Evolutionary conservation across 192 early-diverging fungal genomes (phyloP), one percentile per base, ranked within the genome.

Genomic region (Funneliformis geosporum): DNA sequence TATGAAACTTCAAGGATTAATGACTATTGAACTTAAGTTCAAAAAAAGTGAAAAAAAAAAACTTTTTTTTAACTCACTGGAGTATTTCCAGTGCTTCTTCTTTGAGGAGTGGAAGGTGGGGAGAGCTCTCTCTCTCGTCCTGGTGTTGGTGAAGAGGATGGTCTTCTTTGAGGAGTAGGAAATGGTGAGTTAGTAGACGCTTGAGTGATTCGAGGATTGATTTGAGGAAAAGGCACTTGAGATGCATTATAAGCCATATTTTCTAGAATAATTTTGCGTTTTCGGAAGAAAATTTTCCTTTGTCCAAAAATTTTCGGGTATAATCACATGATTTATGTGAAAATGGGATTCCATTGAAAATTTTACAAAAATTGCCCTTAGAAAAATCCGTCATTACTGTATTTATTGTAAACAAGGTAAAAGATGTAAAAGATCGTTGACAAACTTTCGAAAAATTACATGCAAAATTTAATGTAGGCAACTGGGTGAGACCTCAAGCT

Each of bases 121-220:
- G 43, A 72, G 50, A 23, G 42, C 50, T 72, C 70, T 47, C 25
- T 44, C 6, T 72, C 70, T 50, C 70, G 23, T 14, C 44, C 43
- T 40, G 43, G 70, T 72, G 70, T 47, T 6, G 70, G 70, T n/a
- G 73, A 75, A 23, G 73, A 59, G 21, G 73, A 62, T 23, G 73
- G 60, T 16, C 60, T 28, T n/a, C 73, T 55, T 61, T 39, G 73
- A 60, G 73, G 38, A 60, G 5, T 75, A 60, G 21, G 8, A 75
- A 27, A 4, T 43, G 18, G 55, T 14, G 23, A 27, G 50, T 25
- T 55, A 25, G 47, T 9, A n/a, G 72, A 23, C 4, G 72, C 8
- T 28, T 28, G 46, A 55, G 47, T 10, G 47, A 62, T 38, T 23
- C 70, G 42, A 72, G 25, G 12, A 72, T 23, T 46, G 14, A 16